Percentiles rank a stretch among this genome's conserved stretches.
Conservation (phyloP, 768 basidiomycete genomes). For the Udeniomyces megalosporus region DNA sequence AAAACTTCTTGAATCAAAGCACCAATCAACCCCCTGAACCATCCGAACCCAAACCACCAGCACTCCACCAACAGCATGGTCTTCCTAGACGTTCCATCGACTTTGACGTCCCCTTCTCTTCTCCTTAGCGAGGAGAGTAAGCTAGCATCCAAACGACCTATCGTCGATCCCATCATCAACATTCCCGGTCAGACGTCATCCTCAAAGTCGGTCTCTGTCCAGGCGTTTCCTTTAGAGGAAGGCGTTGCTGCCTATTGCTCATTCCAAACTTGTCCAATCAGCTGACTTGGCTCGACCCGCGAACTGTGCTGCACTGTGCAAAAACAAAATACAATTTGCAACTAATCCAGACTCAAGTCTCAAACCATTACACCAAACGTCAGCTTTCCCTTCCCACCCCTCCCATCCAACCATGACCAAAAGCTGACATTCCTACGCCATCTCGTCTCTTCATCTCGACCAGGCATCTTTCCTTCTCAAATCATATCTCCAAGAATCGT, state of each 20-base stretch:
- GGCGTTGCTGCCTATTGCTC: too few relatives aligned
- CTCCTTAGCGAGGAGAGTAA: neutral
- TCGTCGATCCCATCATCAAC: neutral
- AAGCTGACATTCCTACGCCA: neutral
- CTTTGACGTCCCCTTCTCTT: neutral
- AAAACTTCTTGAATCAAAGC: too few relatives aligned
- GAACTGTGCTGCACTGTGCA: neutral
- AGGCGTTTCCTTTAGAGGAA: too few relatives aligned
- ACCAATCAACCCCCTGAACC: too few relatives aligned
- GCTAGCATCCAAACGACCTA: constrained; percentile 1
- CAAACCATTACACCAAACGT: constrained; percentile 2
- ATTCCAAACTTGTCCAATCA: neutral
- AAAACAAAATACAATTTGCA: neutral
- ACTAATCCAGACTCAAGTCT: neutral
- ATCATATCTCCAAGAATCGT: constrained; percentile 4
- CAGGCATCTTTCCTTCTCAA: constrained; percentile 14
- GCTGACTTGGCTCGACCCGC: neutral
- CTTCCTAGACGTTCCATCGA: constrained; percentile 10
- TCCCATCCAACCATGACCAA: neutral
- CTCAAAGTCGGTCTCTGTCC: too few relatives aligned
- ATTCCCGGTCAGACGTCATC: neutral
- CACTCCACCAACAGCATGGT: neutral
- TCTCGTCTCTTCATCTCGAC: neutral
- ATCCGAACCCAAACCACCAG: too few relatives aligned
- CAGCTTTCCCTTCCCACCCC: neutral